Conservation (phyloP, 768 basidiomycete species). For the Phylloporus arenicola region DNA sequence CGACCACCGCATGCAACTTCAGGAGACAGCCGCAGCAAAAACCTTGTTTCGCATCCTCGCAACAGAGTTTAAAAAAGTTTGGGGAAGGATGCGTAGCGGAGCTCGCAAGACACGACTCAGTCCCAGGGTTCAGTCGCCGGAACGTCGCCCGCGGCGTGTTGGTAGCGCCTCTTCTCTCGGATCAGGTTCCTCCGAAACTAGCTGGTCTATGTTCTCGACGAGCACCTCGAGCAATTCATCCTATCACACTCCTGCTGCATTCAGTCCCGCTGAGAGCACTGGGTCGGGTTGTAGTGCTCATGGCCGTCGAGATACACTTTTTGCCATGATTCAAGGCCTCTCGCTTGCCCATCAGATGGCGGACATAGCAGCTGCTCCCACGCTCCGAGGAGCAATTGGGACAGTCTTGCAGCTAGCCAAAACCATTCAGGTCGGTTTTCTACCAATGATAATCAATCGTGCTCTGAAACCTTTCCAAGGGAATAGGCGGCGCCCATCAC, state of each 20-base stretch:
- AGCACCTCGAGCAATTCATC: background rate
- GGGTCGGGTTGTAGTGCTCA: slow-evolving; percentile 2
- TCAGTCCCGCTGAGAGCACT: background rate
- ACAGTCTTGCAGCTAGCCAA: slow-evolving; percentile 7
- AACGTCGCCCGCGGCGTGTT: background rate
- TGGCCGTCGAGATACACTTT: background rate
- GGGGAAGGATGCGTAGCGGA: slow-evolving; percentile 1
- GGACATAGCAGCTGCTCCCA: slow-evolving; percentile 1
- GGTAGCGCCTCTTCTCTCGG: background rate
- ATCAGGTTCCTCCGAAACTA: background rate
- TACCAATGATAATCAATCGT: background rate
- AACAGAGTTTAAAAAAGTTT: slow-evolving; percentile 6
- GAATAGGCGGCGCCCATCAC: slow-evolving; percentile 12
- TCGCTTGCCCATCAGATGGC: slow-evolving; percentile 3
- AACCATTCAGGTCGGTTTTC: slow-evolving; percentile 4
- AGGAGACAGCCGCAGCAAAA: slow-evolving; percentile 14
- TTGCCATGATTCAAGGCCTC: slow-evolving; percentile 4
- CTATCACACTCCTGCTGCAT: background rate
- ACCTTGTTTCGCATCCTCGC: slow-evolving; percentile 9
- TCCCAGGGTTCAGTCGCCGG: background rate
- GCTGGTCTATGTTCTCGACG: background rate
- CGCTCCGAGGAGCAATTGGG: slow-evolving; percentile 8
- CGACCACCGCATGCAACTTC: slow-evolving; percentile 2
- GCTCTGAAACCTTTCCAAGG: slow-evolving; percentile 2
- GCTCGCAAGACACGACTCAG: background rate